A percentile compares a stretch with the other conserved stretches of the same genome.
These are phyloP conservation scores for Amauroascus niger DNA, from an alignment of 2,329 filamentous ascomycete genomes.

Conservation along the genomic window DNA sequence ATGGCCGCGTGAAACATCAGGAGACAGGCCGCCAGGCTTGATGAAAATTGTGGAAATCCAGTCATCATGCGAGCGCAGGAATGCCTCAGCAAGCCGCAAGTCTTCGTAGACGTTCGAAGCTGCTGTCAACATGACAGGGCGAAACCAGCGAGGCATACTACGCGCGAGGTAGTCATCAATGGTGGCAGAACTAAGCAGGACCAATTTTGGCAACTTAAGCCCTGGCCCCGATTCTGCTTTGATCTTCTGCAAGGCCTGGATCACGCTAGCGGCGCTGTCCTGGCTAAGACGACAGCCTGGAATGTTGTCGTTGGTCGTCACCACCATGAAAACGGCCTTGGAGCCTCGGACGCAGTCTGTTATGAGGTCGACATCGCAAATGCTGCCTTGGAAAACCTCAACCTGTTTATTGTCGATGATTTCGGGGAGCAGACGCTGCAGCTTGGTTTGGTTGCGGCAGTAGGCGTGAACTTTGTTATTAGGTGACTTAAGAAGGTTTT, in stretches of 20 bases:
- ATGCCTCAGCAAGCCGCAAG: conserved; percentile 15
- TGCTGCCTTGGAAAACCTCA: conserved; percentile 36
- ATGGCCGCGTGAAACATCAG: conserved; percentile 32
- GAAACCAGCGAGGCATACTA: conserved; percentile 20
- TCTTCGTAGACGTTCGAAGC: conserved; percentile 20
- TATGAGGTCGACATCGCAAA: conserved; percentile 35
- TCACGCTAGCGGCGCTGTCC: conserved; percentile 30
- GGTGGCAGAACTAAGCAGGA: conserved; percentile 38
- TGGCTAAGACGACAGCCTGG: conserved; percentile 34
- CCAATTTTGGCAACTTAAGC: conserved; percentile 30
- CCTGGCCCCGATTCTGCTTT: conserved; percentile 1
- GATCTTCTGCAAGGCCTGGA: conserved; percentile 30
- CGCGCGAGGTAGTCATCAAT: conserved; percentile 33
- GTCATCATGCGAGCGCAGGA: conserved; percentile 19
- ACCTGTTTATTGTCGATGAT: conserved; percentile 27
- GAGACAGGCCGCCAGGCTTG: conserved; percentile 20
- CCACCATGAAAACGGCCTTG: conserved; percentile 34
- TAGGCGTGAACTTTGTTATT: conserved; percentile 34
- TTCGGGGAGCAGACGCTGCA: conserved; percentile 29
- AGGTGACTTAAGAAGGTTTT: conserved; percentile 30
- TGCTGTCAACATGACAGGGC: conserved; percentile 15
- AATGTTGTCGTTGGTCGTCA: conserved; percentile 38
- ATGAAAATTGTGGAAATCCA: conserved; percentile 22
- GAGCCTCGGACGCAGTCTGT: conserved; percentile 29
- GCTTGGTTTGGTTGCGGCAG: conserved; percentile 38